These are phyloP conservation scores for Turritis glabra DNA, from an alignment of 345 rosid species.

Conservation along the genomic window DNA sequence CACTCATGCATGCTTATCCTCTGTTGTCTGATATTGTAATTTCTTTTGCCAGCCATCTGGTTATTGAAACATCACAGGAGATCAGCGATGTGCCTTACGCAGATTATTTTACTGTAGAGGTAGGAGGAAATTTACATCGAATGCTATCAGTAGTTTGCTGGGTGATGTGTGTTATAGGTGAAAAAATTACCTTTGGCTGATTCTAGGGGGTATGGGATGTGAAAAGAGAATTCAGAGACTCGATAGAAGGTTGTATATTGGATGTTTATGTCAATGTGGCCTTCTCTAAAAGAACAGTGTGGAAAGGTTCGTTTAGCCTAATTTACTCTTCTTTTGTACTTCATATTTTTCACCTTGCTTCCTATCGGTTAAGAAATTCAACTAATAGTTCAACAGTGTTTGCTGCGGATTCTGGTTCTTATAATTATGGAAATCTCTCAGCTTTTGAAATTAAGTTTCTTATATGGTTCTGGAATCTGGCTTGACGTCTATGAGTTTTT, in stretches of 20 bases:
- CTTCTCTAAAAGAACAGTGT: slow-evolving; percentile 82
- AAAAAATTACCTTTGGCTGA: slow-evolving; percentile 3
- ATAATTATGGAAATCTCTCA: not conserved
- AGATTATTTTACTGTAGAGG: slow-evolving; percentile 92
- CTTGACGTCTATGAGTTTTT: slow-evolving; percentile 20
- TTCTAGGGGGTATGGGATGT: slow-evolving; percentile 84
- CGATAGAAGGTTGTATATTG: slow-evolving; percentile 67
- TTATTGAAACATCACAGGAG: slow-evolving; percentile 84
- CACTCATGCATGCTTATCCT: not conserved
- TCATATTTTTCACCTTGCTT: not conserved
- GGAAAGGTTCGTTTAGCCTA: slow-evolving; percentile 65
- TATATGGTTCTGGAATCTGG: slow-evolving; percentile 10
- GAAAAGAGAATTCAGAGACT: slow-evolving; percentile 50
- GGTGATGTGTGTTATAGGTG: slow-evolving; percentile 18
- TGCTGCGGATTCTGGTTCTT: not conserved
- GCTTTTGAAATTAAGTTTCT: slow-evolving; percentile 3
- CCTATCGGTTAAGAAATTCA: not conserved
- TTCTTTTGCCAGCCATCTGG: slow-evolving; percentile 63
- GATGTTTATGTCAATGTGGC: slow-evolving; percentile 71
- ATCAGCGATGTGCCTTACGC: slow-evolving; percentile 83
- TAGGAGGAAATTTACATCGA: slow-evolving; percentile 37
- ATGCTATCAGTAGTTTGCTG: not conserved
- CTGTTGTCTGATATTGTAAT: slow-evolving; percentile 25
- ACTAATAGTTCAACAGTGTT: not conserved
- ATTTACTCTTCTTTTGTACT: slow-evolving; percentile 1